Evolutionary conservation across 805 yeast species (phyloP), one percentile per base, ranked within the genome.

Genomic region (Wickerhamiella brachini): DNA sequence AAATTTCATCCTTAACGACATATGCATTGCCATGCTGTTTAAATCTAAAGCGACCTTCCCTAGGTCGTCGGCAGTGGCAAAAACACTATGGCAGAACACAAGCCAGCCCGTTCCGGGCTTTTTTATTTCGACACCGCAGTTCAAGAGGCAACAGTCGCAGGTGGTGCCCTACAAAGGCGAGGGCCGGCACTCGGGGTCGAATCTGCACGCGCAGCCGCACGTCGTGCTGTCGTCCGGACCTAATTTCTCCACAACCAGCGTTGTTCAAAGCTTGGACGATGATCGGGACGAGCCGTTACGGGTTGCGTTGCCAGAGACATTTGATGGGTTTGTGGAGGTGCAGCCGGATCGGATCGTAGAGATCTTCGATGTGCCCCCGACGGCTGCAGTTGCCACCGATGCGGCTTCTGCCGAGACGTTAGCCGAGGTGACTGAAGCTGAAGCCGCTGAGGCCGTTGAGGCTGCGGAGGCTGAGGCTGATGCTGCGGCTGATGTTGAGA

Each of bases 81-180:
- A 69, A 54, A 65, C 12, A 22, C 53, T 15, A 38, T 22, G 23
- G 38, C 47, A 45, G 39, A 45, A 45, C n/a, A 29, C 59, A 8
- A 51, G 58, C 44, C 53, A 63, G 13, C 52, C 63, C 21, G 62
- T 65, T 55, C 66, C 71, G 50, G 58, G 67, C 26, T 69, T 69
- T 56, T 70, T 70, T 51, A 65, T 65, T 37, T 62, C 73, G 20
- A 69, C 72, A 7, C 67, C 64, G 26, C 71, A 68, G 51, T 63
- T 67, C 46, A 62, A 61, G 26, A 60, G 70, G 26, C 71, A 68
- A 53, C 69, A 69, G 58, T 58, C 63, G 15, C 71, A 66, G 54
- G 56, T 65, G 7, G 64, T 61, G 43, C 45, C 43, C 44, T 56
- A 54, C 21, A 24, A 45, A 4, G 59, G 54, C 20, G 60, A 57